Percentiles rank a stretch among this genome's conserved stretches.
These are phyloP conservation scores for Rhododendron kiyosumense DNA, from an alignment of 148 eudicot species.

Conservation along the genomic window DNA sequence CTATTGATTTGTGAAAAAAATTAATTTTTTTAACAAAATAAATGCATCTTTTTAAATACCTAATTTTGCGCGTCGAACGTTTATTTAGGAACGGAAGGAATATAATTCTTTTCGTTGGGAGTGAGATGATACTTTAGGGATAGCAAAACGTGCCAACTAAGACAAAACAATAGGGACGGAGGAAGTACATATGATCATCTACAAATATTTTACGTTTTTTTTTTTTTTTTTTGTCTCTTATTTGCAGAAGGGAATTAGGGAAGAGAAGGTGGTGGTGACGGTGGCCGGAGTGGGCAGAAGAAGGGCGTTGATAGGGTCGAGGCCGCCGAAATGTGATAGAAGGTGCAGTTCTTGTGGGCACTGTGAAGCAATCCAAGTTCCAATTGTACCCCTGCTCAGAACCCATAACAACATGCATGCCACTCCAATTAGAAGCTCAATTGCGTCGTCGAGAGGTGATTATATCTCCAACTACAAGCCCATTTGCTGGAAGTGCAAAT, in stretches of 20 bases:
- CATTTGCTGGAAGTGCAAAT: slow-evolving; percentile 89
- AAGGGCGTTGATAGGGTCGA: slow-evolving; percentile 58
- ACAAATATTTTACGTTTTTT: no score
- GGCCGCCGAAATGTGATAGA: slow-evolving; percentile 78
- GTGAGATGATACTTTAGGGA: no score
- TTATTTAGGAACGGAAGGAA: no score
- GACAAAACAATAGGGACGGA: no score
- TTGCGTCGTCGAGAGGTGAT: slow-evolving; percentile 54
- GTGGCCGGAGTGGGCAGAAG: slow-evolving; percentile 7
- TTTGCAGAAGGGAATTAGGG: slow-evolving; percentile 12
- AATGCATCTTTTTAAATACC: no score
- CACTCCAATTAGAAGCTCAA: background rate
- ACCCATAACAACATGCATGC: slow-evolving; percentile 16
- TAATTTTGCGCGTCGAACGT: no score
- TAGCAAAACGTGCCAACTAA: no score
- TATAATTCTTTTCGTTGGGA: no score
- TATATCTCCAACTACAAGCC: slow-evolving; percentile 69
- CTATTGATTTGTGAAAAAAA: no score
- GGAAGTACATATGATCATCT: no score
- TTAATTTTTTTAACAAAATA: no score
- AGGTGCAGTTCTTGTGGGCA: slow-evolving; percentile 55
- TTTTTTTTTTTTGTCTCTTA: background rate
- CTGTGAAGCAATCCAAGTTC: slow-evolving; percentile 83
- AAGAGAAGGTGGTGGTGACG: slow-evolving; percentile 17
- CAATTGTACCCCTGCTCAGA: slow-evolving; percentile 40